These are phyloP conservation scores for Vigna nakashimae DNA, from an alignment of 306 rosid genomes.

Conservation along the genomic window DNA sequence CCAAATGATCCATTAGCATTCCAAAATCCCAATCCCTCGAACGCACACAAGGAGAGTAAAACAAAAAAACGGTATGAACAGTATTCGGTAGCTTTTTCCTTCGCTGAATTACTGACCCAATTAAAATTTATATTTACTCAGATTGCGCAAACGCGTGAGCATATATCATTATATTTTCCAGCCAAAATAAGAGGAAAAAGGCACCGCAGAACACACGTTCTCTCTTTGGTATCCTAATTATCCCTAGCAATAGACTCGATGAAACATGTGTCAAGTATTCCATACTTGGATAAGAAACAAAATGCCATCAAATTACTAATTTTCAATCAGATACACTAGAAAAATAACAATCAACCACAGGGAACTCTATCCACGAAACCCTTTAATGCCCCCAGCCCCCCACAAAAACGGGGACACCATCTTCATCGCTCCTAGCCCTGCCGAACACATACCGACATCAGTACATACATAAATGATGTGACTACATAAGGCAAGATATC, in stretches of 20 bases:
- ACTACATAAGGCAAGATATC: conserved; percentile 25
- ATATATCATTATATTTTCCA: conserved; percentile 14
- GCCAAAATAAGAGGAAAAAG: conserved; percentile 5
- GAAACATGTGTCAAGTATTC: conserved; percentile 44
- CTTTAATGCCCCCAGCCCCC: conserved; percentile 44
- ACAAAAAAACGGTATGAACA: not conserved
- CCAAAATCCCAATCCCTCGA: no score
- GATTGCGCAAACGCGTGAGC: conserved; percentile 13
- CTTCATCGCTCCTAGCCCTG: conserved; percentile 45
- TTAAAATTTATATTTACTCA: not conserved
- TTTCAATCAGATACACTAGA: conserved; percentile 51
- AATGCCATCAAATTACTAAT: conserved; percentile 60
- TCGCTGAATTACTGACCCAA: not conserved
- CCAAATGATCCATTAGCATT: no score
- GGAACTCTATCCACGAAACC: conserved; percentile 46
- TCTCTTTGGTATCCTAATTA: conserved; percentile 11
- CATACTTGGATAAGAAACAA: conserved; percentile 42
- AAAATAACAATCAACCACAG: conserved; percentile 52
- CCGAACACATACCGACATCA: conserved; percentile 46
- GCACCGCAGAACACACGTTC: not conserved
- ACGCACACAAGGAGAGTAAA: no score
- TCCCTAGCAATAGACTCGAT: conserved; percentile 39
- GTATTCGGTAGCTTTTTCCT: not conserved
- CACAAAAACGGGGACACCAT: conserved; percentile 43
- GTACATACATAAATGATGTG: conserved; percentile 37